Percentiles rank a stretch among this genome's conserved stretches.
Conservation (phyloP, 2,329 filamentous ascomycete species). For the Gnomoniopsis smithogilvyi region DNA sequence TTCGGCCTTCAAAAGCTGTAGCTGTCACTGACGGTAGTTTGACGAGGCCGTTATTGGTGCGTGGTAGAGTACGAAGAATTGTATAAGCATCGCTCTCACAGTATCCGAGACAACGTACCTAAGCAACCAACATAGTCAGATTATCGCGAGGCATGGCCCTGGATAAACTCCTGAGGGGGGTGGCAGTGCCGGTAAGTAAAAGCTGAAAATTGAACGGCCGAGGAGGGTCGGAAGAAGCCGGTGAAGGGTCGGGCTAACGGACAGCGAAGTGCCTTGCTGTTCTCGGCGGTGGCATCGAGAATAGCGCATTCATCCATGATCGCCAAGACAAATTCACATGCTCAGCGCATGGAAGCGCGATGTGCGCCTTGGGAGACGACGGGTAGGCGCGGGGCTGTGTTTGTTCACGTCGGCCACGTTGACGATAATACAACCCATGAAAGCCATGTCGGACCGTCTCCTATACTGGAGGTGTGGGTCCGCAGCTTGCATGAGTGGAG, state of each 20-base stretch:
- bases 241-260: constrained; percentile 2
- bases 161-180: not conserved
- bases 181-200: constrained; percentile 10
- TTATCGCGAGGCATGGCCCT: not conserved
- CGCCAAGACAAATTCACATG: not conserved
- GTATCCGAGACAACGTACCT: not conserved
- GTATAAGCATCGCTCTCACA: not conserved
- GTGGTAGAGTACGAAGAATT: too few relatives aligned
- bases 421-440: constrained; percentile 1
- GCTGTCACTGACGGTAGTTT: not conserved
- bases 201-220: not conserved
- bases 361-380: not conserved
- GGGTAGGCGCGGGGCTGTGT: not conserved
- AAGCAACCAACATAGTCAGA: not conserved
- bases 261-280: not conserved
- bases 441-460: constrained; percentile 14
- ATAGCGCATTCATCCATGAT: constrained; percentile 2
- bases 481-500: constrained; percentile 12
- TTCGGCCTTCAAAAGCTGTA: not conserved
- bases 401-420: not conserved
- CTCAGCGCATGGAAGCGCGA: constrained; percentile 4
- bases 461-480: constrained; percentile 15
- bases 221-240: constrained; percentile 16
- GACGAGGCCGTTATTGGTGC: not conserved
- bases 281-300: not conserved